phyloP scores from a whole-genome alignment of 164 flowering plant genomes.

The Pachysandra terminalis region DNA sequence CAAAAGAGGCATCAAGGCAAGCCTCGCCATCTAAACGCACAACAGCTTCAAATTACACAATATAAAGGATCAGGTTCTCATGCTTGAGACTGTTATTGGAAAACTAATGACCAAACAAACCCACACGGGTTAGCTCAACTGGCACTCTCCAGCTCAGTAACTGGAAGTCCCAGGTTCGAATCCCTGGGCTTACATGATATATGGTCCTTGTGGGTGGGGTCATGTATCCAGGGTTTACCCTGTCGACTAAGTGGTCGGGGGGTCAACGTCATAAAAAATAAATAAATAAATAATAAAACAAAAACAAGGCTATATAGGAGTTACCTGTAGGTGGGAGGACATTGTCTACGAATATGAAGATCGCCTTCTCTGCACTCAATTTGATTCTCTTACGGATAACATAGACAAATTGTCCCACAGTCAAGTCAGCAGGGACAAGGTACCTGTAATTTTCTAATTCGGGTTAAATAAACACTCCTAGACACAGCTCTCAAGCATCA shows the following conservation, averaged over 20 bases:
- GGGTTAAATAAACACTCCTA: neutral
- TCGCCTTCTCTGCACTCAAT: constrained; percentile 79
- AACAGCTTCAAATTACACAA: neutral
- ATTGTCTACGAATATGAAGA: constrained; percentile 73
- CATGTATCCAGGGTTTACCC: too few species aligned
- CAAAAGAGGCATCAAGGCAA: neutral
- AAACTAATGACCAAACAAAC: too few species aligned
- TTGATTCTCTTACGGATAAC: constrained; percentile 85
- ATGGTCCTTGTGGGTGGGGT: too few species aligned
- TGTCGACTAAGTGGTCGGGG: too few species aligned
- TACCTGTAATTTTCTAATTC: constrained; percentile 42
- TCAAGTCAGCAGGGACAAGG: constrained; percentile 80
- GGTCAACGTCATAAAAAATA: too few species aligned
- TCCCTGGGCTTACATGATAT: too few species aligned
- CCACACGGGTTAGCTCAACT: too few species aligned
- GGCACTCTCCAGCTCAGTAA: too few species aligned
- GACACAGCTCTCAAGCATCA: neutral
- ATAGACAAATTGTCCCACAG: constrained; percentile 77
- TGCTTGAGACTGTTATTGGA: neutral
- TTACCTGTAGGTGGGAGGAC: constrained; percentile 80
- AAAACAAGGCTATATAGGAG: neutral
- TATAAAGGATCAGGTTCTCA: neutral
- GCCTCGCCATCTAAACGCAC: neutral
- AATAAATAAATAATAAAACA: too few species aligned
- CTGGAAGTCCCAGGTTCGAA: too few species aligned